These are phyloP conservation scores for Alternaria sp. DNA, from an alignment of 2,329 filamentous ascomycete genomes.

Conservation along the genomic window DNA sequence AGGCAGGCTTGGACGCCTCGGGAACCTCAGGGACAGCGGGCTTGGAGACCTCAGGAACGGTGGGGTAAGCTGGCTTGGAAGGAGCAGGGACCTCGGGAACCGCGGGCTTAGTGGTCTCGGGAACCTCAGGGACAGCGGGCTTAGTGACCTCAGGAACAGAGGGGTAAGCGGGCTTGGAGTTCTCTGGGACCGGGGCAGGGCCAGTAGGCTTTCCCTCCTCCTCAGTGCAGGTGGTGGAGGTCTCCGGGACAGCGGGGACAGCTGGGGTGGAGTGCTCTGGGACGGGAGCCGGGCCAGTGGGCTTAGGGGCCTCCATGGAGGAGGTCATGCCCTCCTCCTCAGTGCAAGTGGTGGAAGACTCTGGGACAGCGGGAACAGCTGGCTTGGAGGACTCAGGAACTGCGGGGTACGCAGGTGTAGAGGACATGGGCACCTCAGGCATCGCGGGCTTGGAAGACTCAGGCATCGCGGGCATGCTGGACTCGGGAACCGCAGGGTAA, in stretches of 20 bases:
- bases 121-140: conserved; percentile 7
- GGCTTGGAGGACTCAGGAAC: conserved; percentile 10
- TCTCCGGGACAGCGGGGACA: not conserved
- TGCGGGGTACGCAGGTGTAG: conserved; percentile 30
- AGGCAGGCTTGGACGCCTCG: not conserved
- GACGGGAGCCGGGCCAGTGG: conserved; percentile 1
- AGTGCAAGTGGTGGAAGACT: conserved; percentile 69
- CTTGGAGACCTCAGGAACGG: conserved; percentile 2
- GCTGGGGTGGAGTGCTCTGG: conserved; percentile 2
- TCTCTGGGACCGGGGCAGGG: conserved; percentile 4
- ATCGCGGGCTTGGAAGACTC: conserved; percentile 21
- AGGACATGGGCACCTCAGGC: conserved; percentile 23
- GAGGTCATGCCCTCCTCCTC: conserved; percentile 60
- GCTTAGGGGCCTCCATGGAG: not conserved
- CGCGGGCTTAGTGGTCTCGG: not conserved
- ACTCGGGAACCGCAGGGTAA: conserved; percentile 9
- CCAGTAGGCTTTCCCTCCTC: conserved; percentile 8
- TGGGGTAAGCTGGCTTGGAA: conserved; percentile 20
- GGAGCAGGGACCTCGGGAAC: not conserved
- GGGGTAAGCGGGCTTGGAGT: conserved; percentile 4
- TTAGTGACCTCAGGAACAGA: conserved; percentile 14
- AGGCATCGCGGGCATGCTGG: conserved; percentile 7
- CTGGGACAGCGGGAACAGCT: conserved; percentile 3
- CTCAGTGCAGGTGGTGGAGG: conserved; percentile 10
- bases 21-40: not conserved